Conservation (phyloP, 1,284 basidiomycete species). For the Sanghuangporus baumii region DNA sequence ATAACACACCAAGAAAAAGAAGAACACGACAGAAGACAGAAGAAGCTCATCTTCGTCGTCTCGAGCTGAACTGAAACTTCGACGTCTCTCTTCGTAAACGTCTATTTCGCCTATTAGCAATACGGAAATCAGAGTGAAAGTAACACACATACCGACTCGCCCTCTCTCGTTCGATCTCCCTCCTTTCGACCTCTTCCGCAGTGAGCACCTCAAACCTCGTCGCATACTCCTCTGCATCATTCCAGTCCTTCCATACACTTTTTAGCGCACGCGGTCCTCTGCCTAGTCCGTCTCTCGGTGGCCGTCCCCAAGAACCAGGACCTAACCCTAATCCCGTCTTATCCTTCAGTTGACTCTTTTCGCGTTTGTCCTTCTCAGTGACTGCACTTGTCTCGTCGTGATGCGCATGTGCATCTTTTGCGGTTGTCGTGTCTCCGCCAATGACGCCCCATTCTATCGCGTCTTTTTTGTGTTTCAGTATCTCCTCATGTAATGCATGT, state of each 20-base stretch:
- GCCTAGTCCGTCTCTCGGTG: slow-evolving; percentile 53
- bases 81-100: slow-evolving; percentile 70
- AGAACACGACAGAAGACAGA: neutral
- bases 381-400: slow-evolving; percentile 14
- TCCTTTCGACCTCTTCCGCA: slow-evolving; percentile 86
- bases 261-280: slow-evolving; percentile 77
- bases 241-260: slow-evolving; percentile 94
- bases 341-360: slow-evolving; percentile 59
- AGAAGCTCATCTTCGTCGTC: slow-evolving; percentile 37
- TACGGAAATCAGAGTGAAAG: neutral
- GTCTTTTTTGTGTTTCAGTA: slow-evolving; percentile 92
- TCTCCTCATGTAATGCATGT: slow-evolving; percentile 91
- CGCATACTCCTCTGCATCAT: slow-evolving; percentile 85
- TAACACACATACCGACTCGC: slow-evolving; percentile 53
- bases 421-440: slow-evolving; percentile 34
- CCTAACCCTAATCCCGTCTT: slow-evolving; percentile 72
- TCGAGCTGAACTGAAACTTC: slow-evolving; percentile 64
- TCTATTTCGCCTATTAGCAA: slow-evolving; percentile 29
- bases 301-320: slow-evolving; percentile 45
- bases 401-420: slow-evolving; percentile 22
- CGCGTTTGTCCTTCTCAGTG: slow-evolving; percentile 31
- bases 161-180: slow-evolving; percentile 78
- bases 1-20: neutral
- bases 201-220: slow-evolving; percentile 86
- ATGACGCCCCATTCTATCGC: slow-evolving; percentile 91